Evolutionary conservation across 176 grass and related monocot species (phyloP), one percentile per base, ranked within the genome.

Genomic region (Zoysia pacifica): DNA sequence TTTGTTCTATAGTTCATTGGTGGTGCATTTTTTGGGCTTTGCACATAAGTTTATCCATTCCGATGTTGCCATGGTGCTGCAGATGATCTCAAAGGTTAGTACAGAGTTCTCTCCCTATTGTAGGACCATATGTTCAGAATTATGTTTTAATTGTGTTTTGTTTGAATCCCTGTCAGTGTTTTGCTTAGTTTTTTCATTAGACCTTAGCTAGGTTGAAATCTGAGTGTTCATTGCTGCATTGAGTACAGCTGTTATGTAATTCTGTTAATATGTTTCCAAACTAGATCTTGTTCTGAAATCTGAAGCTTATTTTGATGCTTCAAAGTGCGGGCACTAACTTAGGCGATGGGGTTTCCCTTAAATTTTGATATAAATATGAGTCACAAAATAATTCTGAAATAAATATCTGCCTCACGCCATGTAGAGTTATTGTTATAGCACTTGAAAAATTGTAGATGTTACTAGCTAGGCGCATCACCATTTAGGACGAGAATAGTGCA

Each of bases 1-100:
- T 87, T 49, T 97, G 64, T 91, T 93, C 86, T 93, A 97, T 70
- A 97, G 83, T 56, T 91, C 83, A 67, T 68, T 93, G 78, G 81
- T 93, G 16, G 81, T 97, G 62, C 90, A 97, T 80, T 97, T 97
- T 71, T 70, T 97, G 78, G 88, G 82, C 15, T 97, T 97, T 54
- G 86, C 90, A 63, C 93, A 97, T 81, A 93, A 91, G 56, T 97
- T 89, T 62, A 80, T 93, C 53, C 86, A 97, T 80, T 76, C 86
- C 58, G 90, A 91, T 89, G 88, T 90, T 15, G 65, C 73, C 61
- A 80, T 70, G 1, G 90, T 93, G 43, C 65, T 93, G 54, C 64
- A 85, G 84, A 97, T 97, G 90, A 69, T 93, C 36, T 90, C 70
- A 70, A 86, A 97, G 90, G 93, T 93, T 43, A 65, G 83, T 85